Conservation (phyloP, 2,329 filamentous ascomycete genomes). For the Parasarocladium wereldwijsianum region DNA sequence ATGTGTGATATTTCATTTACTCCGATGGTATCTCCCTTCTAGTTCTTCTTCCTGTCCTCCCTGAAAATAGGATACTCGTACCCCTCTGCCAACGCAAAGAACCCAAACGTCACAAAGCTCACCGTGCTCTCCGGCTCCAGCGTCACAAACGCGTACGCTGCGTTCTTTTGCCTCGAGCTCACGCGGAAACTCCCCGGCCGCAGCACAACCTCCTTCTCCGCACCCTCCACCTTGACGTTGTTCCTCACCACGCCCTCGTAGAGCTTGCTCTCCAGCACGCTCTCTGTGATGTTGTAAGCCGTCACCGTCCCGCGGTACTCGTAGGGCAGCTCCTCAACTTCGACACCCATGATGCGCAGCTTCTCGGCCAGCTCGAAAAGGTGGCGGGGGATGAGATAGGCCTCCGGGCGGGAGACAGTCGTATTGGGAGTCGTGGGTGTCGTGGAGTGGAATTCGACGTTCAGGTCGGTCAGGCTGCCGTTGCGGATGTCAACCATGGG, state of each 20-base stretch:
- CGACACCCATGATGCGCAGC: conserved; percentile 10
- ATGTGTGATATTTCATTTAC: background rate
- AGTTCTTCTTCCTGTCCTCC: background rate
- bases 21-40: background rate
- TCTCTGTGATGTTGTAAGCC: conserved; percentile 9
- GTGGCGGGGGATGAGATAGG: conserved; percentile 13
- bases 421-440: conserved; percentile 13
- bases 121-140: conserved; percentile 15
- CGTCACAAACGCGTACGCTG: conserved; percentile 12
- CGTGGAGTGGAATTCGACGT: conserved; percentile 11
- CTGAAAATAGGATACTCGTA: conserved; percentile 15
- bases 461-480: conserved; percentile 10
- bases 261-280: conserved; percentile 5
- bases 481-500: conserved; percentile 12
- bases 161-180: conserved; percentile 12
- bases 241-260: conserved; percentile 13
- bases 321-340: conserved; percentile 9
- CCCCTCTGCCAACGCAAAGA: conserved; percentile 10
- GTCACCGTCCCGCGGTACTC: conserved; percentile 12
- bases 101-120: conserved; percentile 12
- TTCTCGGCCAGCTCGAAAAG: conserved; percentile 11
- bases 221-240: conserved; percentile 9
- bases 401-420: conserved; percentile 12
- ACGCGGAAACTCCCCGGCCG: conserved; percentile 14
- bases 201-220: conserved; percentile 9